A percentile compares a stretch with the other conserved stretches of the same genome.
Evolutionary conservation across 1,284 basidiomycete species (phyloP).

Genomic region (Kalmanozyma brasiliensis): DNA sequence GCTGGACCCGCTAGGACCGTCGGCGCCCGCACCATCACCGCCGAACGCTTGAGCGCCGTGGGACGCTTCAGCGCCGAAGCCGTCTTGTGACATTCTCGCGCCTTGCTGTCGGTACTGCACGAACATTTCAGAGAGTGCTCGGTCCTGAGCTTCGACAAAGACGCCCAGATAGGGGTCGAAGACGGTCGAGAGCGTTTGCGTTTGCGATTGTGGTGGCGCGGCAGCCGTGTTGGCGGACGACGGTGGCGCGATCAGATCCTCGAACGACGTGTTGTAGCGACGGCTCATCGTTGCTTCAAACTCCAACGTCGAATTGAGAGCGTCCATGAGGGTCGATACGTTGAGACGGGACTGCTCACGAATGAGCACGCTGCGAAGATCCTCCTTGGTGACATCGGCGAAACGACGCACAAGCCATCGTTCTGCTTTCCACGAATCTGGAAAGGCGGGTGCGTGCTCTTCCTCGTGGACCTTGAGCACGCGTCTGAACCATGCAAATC

Average conservation of each 20-base stretch:
- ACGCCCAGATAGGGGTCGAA: conserved; percentile 92
- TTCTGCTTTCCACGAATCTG: conserved; percentile 58
- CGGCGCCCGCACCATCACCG: conserved; percentile 68
- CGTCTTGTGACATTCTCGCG: conserved; percentile 32
- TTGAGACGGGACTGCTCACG: conserved; percentile 58
- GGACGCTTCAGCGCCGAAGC: conserved; percentile 19
- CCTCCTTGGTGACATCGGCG: conserved; percentile 64
- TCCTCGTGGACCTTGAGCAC: conserved; percentile 87
- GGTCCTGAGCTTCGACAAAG: conserved; percentile 96
- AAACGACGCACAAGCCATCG: conserved; percentile 58
- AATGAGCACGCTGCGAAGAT: conserved; percentile 62
- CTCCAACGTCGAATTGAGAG: conserved; percentile 62
- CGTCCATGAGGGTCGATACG: conserved; percentile 59
- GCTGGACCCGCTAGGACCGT: conserved; percentile 70
- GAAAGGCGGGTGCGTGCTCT: conserved; percentile 73
- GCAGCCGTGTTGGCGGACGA: background rate
- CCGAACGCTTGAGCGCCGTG: conserved; percentile 49
- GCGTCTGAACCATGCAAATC: conserved; percentile 96
- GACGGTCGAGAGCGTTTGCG: conserved; percentile 74
- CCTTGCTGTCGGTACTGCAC: conserved; percentile 41
- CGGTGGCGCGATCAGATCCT: conserved; percentile 37
- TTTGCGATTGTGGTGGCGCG: conserved; percentile 3
- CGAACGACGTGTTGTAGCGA: conserved; percentile 50
- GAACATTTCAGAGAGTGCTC: conserved; percentile 68
- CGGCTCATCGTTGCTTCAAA: conserved; percentile 58